Percentiles rank a stretch among this genome's conserved stretches.
Conservation (phyloP, 2,329 filamentous ascomycete species). For the Tolypocladium album region DNA sequence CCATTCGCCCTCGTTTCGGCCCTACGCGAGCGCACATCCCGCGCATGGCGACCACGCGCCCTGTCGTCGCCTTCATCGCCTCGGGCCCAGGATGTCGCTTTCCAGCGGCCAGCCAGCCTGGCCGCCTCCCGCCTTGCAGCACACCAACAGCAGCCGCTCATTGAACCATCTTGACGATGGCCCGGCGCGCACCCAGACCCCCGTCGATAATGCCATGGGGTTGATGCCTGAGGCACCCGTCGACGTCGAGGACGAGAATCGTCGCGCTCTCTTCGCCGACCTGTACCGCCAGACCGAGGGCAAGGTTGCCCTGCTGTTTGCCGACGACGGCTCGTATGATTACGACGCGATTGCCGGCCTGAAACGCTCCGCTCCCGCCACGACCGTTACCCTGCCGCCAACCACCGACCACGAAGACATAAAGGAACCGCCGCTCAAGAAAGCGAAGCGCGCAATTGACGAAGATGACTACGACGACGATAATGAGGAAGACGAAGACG, state of each 20-base stretch:
- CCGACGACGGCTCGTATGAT: slow-evolving; percentile 43
- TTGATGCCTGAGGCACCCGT: slow-evolving; percentile 51
- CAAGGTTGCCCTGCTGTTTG: slow-evolving; percentile 67
- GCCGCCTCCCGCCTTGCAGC: slow-evolving; percentile 45
- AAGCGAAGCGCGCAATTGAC: slow-evolving; percentile 66
- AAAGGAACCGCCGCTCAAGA: slow-evolving; percentile 57
- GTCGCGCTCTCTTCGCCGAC: slow-evolving; percentile 64
- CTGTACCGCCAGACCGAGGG: slow-evolving; percentile 69
- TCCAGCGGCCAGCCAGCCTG: slow-evolving; percentile 56
- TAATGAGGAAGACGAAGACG: slow-evolving; percentile 68
- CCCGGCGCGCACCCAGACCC: slow-evolving; percentile 37
- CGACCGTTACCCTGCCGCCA: slow-evolving; percentile 35
- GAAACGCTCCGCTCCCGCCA: slow-evolving; percentile 27
- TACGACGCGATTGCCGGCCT: slow-evolving; percentile 42
- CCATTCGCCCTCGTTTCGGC: slow-evolving; percentile 33
- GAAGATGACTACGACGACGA: slow-evolving; percentile 84
- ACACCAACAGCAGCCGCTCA: slow-evolving; percentile 35
- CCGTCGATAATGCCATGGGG: slow-evolving; percentile 34
- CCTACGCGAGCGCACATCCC: slow-evolving; percentile 39
- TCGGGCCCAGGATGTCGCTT: slow-evolving; percentile 51
- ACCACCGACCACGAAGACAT: slow-evolving; percentile 48
- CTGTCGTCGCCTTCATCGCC: slow-evolving; percentile 36
- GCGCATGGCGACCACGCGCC: slow-evolving; percentile 46
- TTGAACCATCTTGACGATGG: slow-evolving; percentile 53
- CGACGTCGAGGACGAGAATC: slow-evolving; percentile 57